phyloP scores from a whole-genome alignment of 192 early-diverging fungal species.

The Rhizophagus clarus region DNA sequence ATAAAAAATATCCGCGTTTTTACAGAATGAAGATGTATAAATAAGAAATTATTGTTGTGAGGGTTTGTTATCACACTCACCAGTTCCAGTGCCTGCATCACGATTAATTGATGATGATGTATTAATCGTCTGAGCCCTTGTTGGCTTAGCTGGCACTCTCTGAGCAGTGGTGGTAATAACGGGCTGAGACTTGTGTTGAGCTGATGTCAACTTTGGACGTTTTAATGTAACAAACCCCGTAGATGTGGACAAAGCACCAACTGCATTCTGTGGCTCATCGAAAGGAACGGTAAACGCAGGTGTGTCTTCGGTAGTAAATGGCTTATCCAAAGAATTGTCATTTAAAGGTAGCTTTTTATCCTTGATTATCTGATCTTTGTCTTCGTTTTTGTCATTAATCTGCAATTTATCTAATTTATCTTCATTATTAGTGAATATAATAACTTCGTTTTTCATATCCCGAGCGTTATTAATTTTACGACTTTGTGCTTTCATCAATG shows the following conservation, averaged over 20 bases:
- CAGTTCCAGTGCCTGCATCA: slow-evolving; percentile 8
- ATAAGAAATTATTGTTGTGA: neutral
- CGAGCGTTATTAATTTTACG: no score
- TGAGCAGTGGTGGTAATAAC: slow-evolving; percentile 7
- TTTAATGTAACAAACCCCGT: no score
- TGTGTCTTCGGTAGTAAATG: no score
- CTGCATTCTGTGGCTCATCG: neutral
- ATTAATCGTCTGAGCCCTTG: neutral
- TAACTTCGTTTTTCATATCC: no score
- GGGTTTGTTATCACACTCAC: neutral
- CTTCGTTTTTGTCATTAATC: no score
- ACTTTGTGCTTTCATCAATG: no score
- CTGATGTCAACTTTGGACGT: neutral
- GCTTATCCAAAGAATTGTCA: no score
- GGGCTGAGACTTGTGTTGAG: neutral
- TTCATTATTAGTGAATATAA: no score
- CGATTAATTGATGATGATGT: neutral
- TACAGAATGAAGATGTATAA: neutral
- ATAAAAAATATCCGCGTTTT: slow-evolving; percentile 6
- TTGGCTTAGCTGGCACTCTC: neutral
- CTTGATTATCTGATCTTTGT: no score
- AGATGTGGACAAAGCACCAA: no score
- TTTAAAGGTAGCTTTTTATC: no score
- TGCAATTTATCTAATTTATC: no score
- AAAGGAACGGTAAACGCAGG: neutral